These are phyloP conservation scores for Nicotiana tabacum DNA, from an alignment of 257 asterid genomes.

Conservation along the genomic window DNA sequence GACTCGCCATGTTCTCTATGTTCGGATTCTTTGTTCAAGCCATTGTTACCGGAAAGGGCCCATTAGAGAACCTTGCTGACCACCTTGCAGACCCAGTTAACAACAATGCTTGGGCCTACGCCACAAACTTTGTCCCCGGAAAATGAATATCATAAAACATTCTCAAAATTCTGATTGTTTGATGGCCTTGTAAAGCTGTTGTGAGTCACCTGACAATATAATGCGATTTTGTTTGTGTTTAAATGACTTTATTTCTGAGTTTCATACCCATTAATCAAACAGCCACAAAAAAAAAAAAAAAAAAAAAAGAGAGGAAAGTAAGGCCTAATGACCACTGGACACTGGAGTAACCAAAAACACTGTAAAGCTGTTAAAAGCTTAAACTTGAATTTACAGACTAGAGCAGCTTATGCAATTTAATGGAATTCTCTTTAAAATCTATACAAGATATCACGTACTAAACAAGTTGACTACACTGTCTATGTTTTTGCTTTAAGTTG, in stretches of 20 bases:
- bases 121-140: slow-evolving; percentile 9
- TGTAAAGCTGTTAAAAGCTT: background rate
- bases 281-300: too few relatives aligned
- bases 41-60: slow-evolving; percentile 59
- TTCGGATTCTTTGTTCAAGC: slow-evolving; percentile 65
- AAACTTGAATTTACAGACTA: background rate
- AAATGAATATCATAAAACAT: background rate
- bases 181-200: background rate
- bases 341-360: background rate
- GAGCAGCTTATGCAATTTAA: background rate
- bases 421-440: background rate
- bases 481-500: background rate
- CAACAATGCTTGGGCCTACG: background rate
- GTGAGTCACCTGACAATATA: slow-evolving; percentile 1
- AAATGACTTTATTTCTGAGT: background rate
- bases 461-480: background rate
- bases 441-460: background rate
- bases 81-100: slow-evolving; percentile 55
- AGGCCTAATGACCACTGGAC: background rate
- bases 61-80: slow-evolving; percentile 63
- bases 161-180: background rate
- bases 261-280: background rate
- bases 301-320: too few relatives aligned
- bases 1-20: slow-evolving; percentile 65
- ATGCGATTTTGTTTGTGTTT: slow-evolving; percentile 11